Conservation (phyloP, 139 green algal species). For the Chlorella sp. region DNA sequence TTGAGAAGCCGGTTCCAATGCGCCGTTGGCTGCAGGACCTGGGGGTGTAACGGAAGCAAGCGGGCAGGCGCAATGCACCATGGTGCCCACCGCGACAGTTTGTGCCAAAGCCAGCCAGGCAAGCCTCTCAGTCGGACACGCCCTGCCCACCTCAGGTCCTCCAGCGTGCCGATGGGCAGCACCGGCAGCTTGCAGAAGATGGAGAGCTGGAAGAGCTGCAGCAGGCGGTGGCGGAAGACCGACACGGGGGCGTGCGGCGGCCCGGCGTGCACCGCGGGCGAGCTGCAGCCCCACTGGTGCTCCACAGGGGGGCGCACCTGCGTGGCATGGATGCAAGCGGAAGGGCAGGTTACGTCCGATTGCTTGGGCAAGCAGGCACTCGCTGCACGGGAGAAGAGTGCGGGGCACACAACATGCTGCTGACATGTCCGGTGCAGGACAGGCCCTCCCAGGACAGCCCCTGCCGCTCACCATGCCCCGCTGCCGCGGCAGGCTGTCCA, state of each 20-base stretch:
- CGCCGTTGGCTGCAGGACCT: no score
- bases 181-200: constrained; percentile 98
- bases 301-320: constrained; percentile 84
- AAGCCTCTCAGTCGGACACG: no score
- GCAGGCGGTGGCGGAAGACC: constrained; percentile 95
- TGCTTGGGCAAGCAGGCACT: no score
- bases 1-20: background rate
- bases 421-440: no score
- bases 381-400: no score
- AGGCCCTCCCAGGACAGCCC: background rate
- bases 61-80: background rate
- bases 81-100: no score
- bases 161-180: constrained; percentile 68
- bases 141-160: constrained; percentile 73
- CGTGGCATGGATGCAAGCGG: no score
- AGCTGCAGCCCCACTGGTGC: constrained; percentile 77
- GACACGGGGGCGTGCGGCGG: constrained; percentile 51
- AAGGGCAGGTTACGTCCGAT: no score
- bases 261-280: constrained; percentile 36
- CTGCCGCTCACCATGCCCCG: constrained; percentile 4
- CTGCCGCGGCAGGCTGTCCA: background rate
- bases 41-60: no score
- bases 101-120: no score
- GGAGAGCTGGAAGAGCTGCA: constrained; percentile 94
- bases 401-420: no score